These are phyloP conservation scores for Candida sp. DNA, from an alignment of 1,139 yeast genomes.

Conservation along the genomic window DNA sequence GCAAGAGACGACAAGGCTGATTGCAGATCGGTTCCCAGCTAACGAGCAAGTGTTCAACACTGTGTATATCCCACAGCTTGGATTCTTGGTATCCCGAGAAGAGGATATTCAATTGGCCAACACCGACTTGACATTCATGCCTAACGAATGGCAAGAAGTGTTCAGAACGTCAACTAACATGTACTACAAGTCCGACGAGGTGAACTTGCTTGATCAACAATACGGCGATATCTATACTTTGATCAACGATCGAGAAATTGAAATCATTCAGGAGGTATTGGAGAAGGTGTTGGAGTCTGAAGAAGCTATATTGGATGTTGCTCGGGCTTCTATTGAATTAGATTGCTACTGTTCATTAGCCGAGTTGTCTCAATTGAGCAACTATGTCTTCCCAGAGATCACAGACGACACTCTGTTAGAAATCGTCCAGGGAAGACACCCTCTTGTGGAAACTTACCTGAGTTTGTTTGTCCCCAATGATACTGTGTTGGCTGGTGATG, in stretches of 20 bases:
- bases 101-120: conserved; percentile 10
- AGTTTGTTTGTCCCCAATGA: conserved; percentile 40
- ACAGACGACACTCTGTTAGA: conserved; percentile 23
- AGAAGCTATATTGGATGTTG: conserved; percentile 16
- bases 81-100: conserved; percentile 34
- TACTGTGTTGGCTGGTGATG: conserved; percentile 18
- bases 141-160: conserved; percentile 33
- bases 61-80: conserved; percentile 49
- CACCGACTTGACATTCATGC: neutral
- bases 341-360: conserved; percentile 45
- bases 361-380: conserved; percentile 27
- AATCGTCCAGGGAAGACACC: conserved; percentile 38
- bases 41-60: conserved; percentile 25
- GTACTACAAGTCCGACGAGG: conserved; percentile 36
- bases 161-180: conserved; percentile 39
- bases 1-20: conserved; percentile 10
- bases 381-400: conserved; percentile 41
- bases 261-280: conserved; percentile 36
- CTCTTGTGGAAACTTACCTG: conserved; percentile 40
- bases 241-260: conserved; percentile 45
- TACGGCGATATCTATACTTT: conserved; percentile 46
- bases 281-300: conserved; percentile 22
- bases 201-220: conserved; percentile 32
- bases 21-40: conserved; percentile 16
- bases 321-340: conserved; percentile 30